A percentile compares a stretch with the other conserved stretches of the same genome.
Evolutionary conservation across 2,329 filamentous ascomycete species (phyloP).

Genomic region (Pseudocercospora macadamiae): DNA sequence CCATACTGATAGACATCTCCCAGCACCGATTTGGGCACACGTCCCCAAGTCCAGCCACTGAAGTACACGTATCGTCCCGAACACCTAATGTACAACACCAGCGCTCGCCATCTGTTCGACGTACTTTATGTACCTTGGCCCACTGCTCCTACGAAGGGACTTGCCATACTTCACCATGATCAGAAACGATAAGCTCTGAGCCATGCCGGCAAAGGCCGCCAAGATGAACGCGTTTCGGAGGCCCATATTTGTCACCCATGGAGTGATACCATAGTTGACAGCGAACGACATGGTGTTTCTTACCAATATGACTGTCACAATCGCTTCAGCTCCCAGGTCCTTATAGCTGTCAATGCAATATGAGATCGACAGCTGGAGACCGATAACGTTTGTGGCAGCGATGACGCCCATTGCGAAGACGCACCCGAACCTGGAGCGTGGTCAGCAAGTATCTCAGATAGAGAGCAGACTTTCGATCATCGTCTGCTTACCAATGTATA

Average conservation of each 20-base stretch:
- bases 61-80: background rate
- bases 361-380: constrained; percentile 44
- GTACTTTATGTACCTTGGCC: background rate
- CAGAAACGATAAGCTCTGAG: constrained; percentile 45
- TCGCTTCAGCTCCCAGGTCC: constrained; percentile 49
- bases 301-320: constrained; percentile 51
- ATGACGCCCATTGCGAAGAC: constrained; percentile 52
- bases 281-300: constrained; percentile 55
- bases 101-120: constrained; percentile 5
- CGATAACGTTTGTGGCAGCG: constrained; percentile 47
- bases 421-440: too few species aligned
- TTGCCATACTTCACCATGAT: constrained; percentile 55
- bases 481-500: too few species aligned
- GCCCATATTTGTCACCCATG: constrained; percentile 49
- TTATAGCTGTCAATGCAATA: constrained; percentile 53
- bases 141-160: constrained; percentile 39
- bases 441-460: too few species aligned
- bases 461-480: too few species aligned
- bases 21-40: too few species aligned
- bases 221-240: constrained; percentile 49
- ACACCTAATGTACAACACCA: background rate
- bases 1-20: too few species aligned
- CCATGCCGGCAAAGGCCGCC: constrained; percentile 48
- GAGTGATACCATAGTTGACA: constrained; percentile 53
- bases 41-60: too few species aligned